A percentile compares a stretch with the other conserved stretches of the same genome.
Conservation (phyloP, 2,329 filamentous ascomycete species). For the Penicillium sp. region DNA sequence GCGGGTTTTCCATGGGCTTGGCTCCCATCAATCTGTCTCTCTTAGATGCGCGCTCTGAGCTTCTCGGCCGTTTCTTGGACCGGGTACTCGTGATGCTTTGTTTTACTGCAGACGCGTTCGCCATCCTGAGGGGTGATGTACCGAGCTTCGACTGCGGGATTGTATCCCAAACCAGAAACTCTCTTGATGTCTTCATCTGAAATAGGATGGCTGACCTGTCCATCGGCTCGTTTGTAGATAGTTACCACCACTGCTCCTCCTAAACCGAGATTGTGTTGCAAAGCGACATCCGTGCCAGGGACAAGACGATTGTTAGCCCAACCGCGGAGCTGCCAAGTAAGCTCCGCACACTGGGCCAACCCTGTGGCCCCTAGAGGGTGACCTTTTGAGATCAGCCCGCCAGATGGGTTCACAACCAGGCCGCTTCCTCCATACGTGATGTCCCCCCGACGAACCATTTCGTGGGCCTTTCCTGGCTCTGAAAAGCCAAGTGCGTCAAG, state of each 20-base stretch:
- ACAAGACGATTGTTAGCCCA: conserved; percentile 92
- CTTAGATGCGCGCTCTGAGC: conserved; percentile 15
- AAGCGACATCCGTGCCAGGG: conserved; percentile 64
- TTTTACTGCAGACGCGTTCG: conserved; percentile 67
- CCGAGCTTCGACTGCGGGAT: conserved; percentile 83
- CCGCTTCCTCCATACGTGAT: conserved; percentile 80
- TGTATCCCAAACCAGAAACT: conserved; percentile 73
- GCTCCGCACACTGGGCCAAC: conserved; percentile 90
- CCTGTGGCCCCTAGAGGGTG: conserved; percentile 91
- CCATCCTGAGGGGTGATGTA: conserved; percentile 77
- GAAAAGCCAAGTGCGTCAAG: conserved; percentile 81
- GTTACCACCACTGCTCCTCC: conserved; percentile 88
- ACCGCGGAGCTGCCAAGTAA: conserved; percentile 91
- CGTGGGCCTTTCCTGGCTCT: conserved; percentile 81
- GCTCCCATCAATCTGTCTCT: background rate
- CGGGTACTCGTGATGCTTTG: conserved; percentile 67
- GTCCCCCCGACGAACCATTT: conserved; percentile 79
- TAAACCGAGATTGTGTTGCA: conserved; percentile 91
- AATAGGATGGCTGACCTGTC: conserved; percentile 59
- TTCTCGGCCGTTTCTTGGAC: conserved; percentile 39
- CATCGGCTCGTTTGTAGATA: conserved; percentile 84
- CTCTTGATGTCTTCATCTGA: conserved; percentile 62
- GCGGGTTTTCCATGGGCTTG: background rate
- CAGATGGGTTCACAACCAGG: conserved; percentile 83
- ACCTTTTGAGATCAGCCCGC: conserved; percentile 90